phyloP scores from a whole-genome alignment of 176 grass and related monocot genomes.

The Poa pratensis region DNA sequence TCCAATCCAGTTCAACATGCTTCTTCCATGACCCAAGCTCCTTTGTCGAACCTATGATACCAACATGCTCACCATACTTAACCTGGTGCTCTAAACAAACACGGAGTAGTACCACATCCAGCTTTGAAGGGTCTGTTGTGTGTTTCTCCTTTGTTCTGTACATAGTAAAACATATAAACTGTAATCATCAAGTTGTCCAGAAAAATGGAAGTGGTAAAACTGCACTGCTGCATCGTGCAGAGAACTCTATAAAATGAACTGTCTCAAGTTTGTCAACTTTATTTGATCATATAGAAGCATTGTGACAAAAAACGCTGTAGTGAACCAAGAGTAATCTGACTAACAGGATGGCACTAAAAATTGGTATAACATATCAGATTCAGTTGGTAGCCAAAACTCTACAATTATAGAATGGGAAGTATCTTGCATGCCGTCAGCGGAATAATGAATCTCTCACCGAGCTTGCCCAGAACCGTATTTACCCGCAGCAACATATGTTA shows the following conservation, averaged over 20 bases:
- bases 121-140: constrained; percentile 23
- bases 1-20: constrained; percentile 72
- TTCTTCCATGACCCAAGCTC: constrained; percentile 83
- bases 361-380: neutral
- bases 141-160: constrained; percentile 62
- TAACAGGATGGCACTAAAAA: neutral
- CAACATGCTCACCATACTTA: constrained; percentile 85
- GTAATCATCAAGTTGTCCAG: neutral
- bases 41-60: constrained; percentile 67
- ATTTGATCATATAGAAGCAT: neutral
- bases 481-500: neutral
- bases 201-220: constrained; percentile 13
- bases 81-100: constrained; percentile 81
- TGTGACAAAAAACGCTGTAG: too few relatives aligned
- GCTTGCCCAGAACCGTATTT: neutral
- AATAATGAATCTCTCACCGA: neutral
- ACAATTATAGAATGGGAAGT: neutral
- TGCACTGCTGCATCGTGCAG: neutral
- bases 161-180: neutral
- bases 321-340: neutral
- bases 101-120: constrained; percentile 47
- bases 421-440: neutral
- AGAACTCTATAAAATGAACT: neutral
- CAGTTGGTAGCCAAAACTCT: neutral
- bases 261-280: neutral